Evolutionary conservation across 805 yeast genomes (phyloP).

Genomic region (Ogataea populi-albae): DNA sequence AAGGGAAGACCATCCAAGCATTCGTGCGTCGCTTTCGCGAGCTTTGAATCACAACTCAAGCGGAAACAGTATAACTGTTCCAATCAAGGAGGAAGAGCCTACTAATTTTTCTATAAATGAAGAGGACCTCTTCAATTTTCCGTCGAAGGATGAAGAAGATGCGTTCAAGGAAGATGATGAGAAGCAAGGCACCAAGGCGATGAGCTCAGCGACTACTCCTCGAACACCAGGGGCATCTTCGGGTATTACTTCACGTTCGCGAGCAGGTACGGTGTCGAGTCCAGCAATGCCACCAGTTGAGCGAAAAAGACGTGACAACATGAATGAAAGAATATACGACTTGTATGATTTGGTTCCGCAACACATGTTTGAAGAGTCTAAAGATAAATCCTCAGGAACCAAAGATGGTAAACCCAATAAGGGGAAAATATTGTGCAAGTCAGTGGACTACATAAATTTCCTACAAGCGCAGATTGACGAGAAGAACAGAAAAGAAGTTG

Average conservation of each 20-base stretch:
- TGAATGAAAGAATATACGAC: slow-evolving; percentile 57
- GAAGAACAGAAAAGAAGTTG: slow-evolving; percentile 76
- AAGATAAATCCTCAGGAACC: slow-evolving; percentile 58
- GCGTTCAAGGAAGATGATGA: neutral
- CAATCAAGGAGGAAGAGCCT: slow-evolving; percentile 18
- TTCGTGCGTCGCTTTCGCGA: slow-evolving; percentile 22
- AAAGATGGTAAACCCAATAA: slow-evolving; percentile 84
- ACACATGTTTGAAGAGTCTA: slow-evolving; percentile 39
- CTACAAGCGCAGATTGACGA: slow-evolving; percentile 74
- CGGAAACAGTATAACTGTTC: slow-evolving; percentile 12
- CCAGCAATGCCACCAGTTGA: slow-evolving; percentile 32
- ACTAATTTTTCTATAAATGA: no score
- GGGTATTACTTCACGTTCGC: slow-evolving; percentile 12
- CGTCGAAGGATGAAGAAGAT: neutral
- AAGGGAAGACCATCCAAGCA: slow-evolving; percentile 10
- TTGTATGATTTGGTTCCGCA: slow-evolving; percentile 33
- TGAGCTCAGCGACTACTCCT: neutral
- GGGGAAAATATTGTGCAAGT: slow-evolving; percentile 74
- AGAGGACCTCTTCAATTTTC: slow-evolving; percentile 2
- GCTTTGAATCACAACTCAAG: slow-evolving; percentile 17
- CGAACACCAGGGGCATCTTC: neutral
- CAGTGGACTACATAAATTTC: slow-evolving; percentile 67
- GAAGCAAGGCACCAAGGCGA: neutral
- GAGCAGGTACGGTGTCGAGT: slow-evolving; percentile 17
- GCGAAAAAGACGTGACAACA: slow-evolving; percentile 52